Conservation (phyloP, 2,329 filamentous ascomycete genomes). For the Colletotrichum eleusines region DNA sequence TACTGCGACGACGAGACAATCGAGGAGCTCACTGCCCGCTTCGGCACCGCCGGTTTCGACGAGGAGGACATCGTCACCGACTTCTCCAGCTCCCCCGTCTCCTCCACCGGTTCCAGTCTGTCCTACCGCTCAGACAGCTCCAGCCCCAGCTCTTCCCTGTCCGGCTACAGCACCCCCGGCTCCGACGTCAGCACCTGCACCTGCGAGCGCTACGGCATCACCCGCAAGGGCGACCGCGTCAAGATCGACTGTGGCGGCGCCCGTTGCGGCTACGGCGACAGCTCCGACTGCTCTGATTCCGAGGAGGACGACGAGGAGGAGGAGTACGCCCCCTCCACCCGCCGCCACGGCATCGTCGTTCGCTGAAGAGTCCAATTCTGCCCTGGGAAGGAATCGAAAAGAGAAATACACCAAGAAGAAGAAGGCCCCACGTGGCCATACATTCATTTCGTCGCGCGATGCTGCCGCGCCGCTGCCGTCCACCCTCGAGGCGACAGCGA, state of each 20-base stretch:
- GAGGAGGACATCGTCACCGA: constrained; percentile 68
- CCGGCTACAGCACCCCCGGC: constrained; percentile 82
- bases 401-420: constrained; percentile 38
- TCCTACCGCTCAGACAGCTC: constrained; percentile 81
- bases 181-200: constrained; percentile 85
- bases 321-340: constrained; percentile 60
- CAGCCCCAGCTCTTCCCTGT: constrained; percentile 78
- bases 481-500: not conserved
- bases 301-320: constrained; percentile 68
- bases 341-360: constrained; percentile 75
- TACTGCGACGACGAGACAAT: constrained; percentile 79
- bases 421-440: constrained; percentile 45
- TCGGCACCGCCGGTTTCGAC: constrained; percentile 71
- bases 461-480: constrained; percentile 11
- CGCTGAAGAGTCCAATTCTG: constrained; percentile 45
- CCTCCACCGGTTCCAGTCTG: constrained; percentile 76
- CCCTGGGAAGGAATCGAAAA: constrained; percentile 32
- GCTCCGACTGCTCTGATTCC: constrained; percentile 72
- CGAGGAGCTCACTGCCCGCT: constrained; percentile 83
- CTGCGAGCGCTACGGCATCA: constrained; percentile 97
- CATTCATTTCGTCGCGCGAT: constrained; percentile 49
- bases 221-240: constrained; percentile 90
- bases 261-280: constrained; percentile 86
- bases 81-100: constrained; percentile 71
- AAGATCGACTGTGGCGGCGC: constrained; percentile 95